Evolutionary conservation across 495 filamentous ascomycete species (phyloP).

Genomic region (Tuber umbilicatum): DNA sequence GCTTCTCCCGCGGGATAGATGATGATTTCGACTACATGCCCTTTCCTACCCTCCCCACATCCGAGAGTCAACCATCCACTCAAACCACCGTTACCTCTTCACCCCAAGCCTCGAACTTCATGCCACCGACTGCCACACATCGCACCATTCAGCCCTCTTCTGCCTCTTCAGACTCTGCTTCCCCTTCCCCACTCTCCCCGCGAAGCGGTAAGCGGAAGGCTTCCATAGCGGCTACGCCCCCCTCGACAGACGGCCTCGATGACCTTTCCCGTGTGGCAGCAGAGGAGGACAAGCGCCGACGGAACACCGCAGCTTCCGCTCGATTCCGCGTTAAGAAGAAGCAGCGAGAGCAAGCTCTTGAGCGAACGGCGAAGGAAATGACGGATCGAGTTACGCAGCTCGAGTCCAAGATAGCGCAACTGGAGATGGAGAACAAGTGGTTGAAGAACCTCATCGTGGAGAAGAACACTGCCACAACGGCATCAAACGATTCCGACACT

Average conservation of each 20-base stretch:
- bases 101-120: conserved; percentile 6
- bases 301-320: conserved; percentile 90
- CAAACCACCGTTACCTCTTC: conserved; percentile 36
- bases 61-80: conserved; percentile 43
- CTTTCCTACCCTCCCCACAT: conserved; percentile 49
- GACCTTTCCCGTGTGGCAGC: conserved; percentile 68
- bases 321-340: conserved; percentile 99
- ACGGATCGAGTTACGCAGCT: conserved; percentile 71
- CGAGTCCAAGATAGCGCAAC: conserved; percentile 71
- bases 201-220: conserved; percentile 41
- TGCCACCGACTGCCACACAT: conserved; percentile 9
- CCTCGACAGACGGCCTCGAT: conserved; percentile 48
- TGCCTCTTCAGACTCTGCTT: conserved; percentile 27
- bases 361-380: conserved; percentile 84
- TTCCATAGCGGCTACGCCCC: conserved; percentile 38
- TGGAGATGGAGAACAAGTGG: conserved; percentile 97
- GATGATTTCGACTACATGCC: conserved; percentile 17
- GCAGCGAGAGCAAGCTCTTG: conserved; percentile 89
- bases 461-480: conserved; percentile 62
- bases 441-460: conserved; percentile 87
- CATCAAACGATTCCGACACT: conserved; percentile 9
- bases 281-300: conserved; percentile 93
- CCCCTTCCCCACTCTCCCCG: conserved; percentile 23
- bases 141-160: conserved; percentile 21
- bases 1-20: conserved; percentile 14